Evolutionary conservation across 2,329 filamentous ascomycete genomes (phyloP).

Genomic region (Metarhizium rileyi): DNA sequence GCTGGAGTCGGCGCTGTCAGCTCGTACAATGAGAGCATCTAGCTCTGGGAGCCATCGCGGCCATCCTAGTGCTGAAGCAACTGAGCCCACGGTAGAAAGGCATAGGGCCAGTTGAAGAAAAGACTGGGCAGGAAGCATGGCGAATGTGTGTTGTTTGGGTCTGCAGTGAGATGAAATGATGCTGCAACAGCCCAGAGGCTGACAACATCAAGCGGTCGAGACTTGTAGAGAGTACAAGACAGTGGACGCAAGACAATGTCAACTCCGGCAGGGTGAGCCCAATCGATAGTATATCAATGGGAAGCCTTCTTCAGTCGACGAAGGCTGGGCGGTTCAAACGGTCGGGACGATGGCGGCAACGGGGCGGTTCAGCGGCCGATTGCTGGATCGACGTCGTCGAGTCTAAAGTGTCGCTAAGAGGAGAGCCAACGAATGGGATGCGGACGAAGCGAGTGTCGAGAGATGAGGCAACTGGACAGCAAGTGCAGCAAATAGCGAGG

Average conservation of each 20-base stretch:
- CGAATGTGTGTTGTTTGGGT: not conserved
- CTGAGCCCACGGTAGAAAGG: constrained; percentile 38
- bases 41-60: constrained; percentile 44
- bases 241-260: not conserved
- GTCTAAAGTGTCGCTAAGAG: not conserved
- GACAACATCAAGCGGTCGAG: not conserved
- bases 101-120: constrained; percentile 39
- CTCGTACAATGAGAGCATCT: constrained; percentile 43
- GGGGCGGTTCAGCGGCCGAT: constrained; percentile 8
- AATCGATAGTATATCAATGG: not conserved
- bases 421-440: constrained; percentile 9
- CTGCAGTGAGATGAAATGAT: not conserved
- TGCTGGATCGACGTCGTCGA: constrained; percentile 5
- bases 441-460: constrained; percentile 8
- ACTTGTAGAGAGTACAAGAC: not conserved
- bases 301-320: not conserved
- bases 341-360: constrained; percentile 2
- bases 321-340: not conserved
- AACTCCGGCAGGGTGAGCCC: not conserved
- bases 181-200: not conserved
- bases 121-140: constrained; percentile 38
- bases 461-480: constrained; percentile 2
- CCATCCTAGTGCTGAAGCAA: constrained; percentile 46
- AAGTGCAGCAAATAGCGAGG: constrained; percentile 10
- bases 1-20: constrained; percentile 21